phyloP scores from a whole-genome alignment of 176 grass and related monocot genomes.

The Cenchrus fungigraminus region DNA sequence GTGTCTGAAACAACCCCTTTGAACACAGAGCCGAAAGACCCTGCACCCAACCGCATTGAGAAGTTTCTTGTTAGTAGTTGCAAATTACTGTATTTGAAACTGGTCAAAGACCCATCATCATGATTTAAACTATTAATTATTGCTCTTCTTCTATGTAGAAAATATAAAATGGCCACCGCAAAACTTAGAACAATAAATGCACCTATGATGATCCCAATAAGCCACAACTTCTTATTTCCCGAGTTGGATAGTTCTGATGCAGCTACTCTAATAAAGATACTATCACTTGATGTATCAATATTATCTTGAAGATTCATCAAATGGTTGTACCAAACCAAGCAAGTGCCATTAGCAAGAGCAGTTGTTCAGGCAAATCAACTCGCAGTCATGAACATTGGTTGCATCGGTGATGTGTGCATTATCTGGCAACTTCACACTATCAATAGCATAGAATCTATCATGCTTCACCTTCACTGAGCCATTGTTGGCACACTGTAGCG shows the following conservation, averaged over 20 bases:
- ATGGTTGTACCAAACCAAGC: constrained; percentile 44
- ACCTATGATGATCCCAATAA: constrained; percentile 3
- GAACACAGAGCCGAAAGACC: constrained; percentile 54
- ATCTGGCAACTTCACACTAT: constrained; percentile 35
- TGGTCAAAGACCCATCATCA: constrained; percentile 16
- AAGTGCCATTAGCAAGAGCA: constrained; percentile 51
- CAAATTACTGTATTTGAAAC: constrained; percentile 46
- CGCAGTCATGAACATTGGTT: constrained; percentile 15
- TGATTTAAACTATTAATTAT: neutral
- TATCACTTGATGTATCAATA: neutral
- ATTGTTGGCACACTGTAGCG: constrained; percentile 31
- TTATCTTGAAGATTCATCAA: constrained; percentile 54
- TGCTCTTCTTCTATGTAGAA: neutral
- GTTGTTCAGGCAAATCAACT: constrained; percentile 38
- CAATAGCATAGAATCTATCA: constrained; percentile 38
- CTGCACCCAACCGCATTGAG: too few species aligned
- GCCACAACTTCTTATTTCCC: constrained; percentile 19
- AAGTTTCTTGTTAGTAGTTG: constrained; percentile 53
- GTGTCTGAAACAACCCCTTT: constrained; percentile 36
- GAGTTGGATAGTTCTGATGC: constrained; percentile 42
- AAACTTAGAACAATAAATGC: neutral
- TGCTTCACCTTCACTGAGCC: neutral
- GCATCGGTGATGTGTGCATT: neutral
- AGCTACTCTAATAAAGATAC: constrained; percentile 49
- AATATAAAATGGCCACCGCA: neutral